A percentile compares a stretch with the other conserved stretches of the same genome.
Evolutionary conservation across 1,284 basidiomycete genomes (phyloP).

Genomic region (Cryptococcus sp.): DNA sequence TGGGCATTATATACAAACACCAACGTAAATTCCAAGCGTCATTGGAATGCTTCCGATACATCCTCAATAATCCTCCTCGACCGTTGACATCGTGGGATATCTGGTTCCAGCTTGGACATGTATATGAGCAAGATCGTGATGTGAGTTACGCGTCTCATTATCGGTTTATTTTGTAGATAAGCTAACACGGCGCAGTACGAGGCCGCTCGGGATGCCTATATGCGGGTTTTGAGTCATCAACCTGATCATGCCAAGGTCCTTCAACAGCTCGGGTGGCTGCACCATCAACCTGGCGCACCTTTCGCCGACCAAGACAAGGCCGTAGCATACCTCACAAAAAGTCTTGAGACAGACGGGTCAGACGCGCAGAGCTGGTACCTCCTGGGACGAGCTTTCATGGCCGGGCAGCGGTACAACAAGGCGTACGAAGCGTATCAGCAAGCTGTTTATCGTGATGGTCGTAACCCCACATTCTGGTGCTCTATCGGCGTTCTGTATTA

Average conservation of each 20-base stretch:
- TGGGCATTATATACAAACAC: conserved; percentile 99
- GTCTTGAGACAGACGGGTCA: conserved; percentile 90
- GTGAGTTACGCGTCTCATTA: conserved; percentile 66
- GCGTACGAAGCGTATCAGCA: conserved; percentile 99
- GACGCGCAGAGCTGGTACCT: conserved; percentile 99
- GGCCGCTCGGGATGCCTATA: conserved; percentile 91
- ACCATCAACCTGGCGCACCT: conserved; percentile 88
- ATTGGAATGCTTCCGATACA: conserved; percentile 90
- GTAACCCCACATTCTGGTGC: conserved; percentile 99
- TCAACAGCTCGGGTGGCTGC: conserved; percentile 96
- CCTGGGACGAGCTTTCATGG: conserved; percentile 97
- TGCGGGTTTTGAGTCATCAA: conserved; percentile 91
- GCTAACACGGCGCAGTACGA: conserved; percentile 62
- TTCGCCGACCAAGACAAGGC: conserved; percentile 96
- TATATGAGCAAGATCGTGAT: conserved; percentile 82
- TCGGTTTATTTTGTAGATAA: neutral
- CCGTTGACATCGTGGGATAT: conserved; percentile 97
- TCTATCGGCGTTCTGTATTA: conserved; percentile 99
- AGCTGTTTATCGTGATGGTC: conserved; percentile 96
- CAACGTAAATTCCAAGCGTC: conserved; percentile 88
- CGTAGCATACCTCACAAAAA: conserved; percentile 90
- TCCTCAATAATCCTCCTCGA: conserved; percentile 89
- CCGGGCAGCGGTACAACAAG: conserved; percentile 98
- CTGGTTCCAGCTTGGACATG: conserved; percentile 99
- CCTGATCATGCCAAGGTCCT: conserved; percentile 95